phyloP scores from a whole-genome alignment of 331 rosid species.

The Pyracantha coccinea region DNA sequence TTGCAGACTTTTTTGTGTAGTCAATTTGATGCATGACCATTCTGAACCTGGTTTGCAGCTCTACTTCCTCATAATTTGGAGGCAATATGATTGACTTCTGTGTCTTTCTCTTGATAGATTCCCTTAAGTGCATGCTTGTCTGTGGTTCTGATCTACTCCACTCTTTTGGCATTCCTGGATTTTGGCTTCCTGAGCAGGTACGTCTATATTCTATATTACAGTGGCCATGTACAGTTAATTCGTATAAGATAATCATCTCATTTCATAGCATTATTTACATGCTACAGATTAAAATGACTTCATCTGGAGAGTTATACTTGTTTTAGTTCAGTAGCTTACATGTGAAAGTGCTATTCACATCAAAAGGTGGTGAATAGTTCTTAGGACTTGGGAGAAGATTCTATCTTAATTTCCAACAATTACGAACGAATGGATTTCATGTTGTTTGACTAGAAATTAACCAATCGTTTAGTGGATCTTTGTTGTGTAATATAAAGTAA shows the following conservation, averaged over 20 bases:
- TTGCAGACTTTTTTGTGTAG: background rate
- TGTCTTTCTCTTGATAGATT: slow-evolving; percentile 39
- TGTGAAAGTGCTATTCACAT: background rate
- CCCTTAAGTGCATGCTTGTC: slow-evolving; percentile 72
- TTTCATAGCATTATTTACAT: background rate
- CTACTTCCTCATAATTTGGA: slow-evolving; percentile 2
- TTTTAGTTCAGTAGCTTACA: background rate
- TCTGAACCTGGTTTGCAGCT: background rate
- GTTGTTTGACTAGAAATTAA: background rate
- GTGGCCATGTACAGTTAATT: background rate
- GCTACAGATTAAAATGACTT: background rate
- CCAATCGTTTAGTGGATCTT: background rate
- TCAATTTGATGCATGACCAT: background rate
- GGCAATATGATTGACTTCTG: slow-evolving; percentile 2
- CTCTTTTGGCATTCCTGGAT: slow-evolving; percentile 70
- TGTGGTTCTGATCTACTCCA: slow-evolving; percentile 94
- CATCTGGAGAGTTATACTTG: background rate
- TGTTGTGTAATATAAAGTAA: background rate
- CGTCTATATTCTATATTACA: background rate
- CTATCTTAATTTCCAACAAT: background rate
- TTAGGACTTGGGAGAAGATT: background rate
- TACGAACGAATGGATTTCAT: background rate
- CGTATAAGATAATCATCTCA: background rate
- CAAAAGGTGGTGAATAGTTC: background rate
- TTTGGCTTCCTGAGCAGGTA: slow-evolving; percentile 76